Evolutionary conservation across 257 asterid species (phyloP).

Genomic region (Lycium barbarum): DNA sequence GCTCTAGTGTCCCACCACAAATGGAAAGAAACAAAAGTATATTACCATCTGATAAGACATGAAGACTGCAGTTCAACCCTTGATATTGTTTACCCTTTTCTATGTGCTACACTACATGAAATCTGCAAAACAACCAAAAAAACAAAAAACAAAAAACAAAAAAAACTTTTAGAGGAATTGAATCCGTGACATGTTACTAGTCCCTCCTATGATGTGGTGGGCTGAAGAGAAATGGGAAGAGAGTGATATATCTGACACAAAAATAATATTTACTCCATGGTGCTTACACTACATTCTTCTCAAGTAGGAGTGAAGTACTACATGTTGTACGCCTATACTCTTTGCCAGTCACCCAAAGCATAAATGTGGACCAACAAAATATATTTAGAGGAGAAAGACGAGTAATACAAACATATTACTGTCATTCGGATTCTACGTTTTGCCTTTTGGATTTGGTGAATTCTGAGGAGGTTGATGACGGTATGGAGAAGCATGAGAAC

Average conservation of each 20-base stretch:
- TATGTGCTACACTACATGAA: background rate
- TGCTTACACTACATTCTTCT: constrained; percentile 47
- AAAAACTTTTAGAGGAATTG: background rate
- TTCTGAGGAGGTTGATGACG: constrained; percentile 60
- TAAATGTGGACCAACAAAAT: constrained; percentile 37
- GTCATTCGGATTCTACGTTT: constrained; percentile 47
- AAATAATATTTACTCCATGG: constrained; percentile 38
- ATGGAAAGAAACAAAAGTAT: background rate
- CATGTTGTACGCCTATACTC: constrained; percentile 35
- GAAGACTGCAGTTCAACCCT: background rate
- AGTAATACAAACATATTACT: constrained; percentile 33
- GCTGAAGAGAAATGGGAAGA: background rate
- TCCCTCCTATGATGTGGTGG: background rate
- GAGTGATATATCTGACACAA: background rate
- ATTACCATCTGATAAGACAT: background rate
- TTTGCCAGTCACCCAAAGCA: constrained; percentile 38
- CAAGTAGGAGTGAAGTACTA: constrained; percentile 37
- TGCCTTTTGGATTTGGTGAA: constrained; percentile 82
- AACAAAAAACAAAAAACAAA: too few relatives aligned
- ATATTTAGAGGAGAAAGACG: constrained; percentile 36
- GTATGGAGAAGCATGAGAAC: constrained; percentile 71
- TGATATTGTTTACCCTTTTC: background rate
- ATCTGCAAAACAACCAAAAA: background rate
- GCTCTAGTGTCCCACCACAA: background rate
- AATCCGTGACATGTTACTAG: background rate